Evolutionary conservation across 1,139 yeast genomes (phyloP), one percentile per base, ranked within the genome.

Genomic region (Taphrina pruni): DNA sequence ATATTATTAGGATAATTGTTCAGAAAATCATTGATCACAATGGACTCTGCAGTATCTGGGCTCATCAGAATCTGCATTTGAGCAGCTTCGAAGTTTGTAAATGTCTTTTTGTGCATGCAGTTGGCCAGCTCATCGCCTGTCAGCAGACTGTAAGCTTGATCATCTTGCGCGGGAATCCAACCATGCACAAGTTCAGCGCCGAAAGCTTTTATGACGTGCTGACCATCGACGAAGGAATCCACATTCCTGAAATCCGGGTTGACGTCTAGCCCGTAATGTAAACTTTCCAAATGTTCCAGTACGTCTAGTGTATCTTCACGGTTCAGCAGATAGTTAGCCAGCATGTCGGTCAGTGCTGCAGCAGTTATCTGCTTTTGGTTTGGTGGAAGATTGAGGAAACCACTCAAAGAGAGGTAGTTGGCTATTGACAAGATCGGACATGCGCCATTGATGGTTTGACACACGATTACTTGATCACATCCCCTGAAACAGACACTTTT

Each of bases 221-320:
- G 73, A 66, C 81, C 85, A 3, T 78, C 78, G n/a, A 6, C 12
- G 7, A 81, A 79, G 6, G 79, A 77, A n/a, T 82, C 84, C 73
- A 89, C 88, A 0, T 94, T 94, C 73, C 85, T 84, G 73, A 93
- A 85, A 46, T 84, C 81, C 0, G 96, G 93, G 74, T 91, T 87
- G 12, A 92, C 87, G 64, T 86, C 84, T 60, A 92, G 80, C 0
- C 97, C 97, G 0, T 88, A 82, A 72, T 87, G 88, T n/a, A 61
- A 20, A 3, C 36, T 38, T 20, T 41, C 48, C 56, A 93, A 79
- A 50, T 81, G 78, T 0, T 97, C 96, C 57, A 93, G 79, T 52
- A 83, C 39, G 17, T 2, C 17, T 9, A 66, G 26, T 14, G 54
- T 36, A 17, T 48, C 17, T n/a, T 60, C 60, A 4, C 39, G 50